phyloP scores from a whole-genome alignment of 257 asterid genomes.

The Thymus mandschuricus region DNA sequence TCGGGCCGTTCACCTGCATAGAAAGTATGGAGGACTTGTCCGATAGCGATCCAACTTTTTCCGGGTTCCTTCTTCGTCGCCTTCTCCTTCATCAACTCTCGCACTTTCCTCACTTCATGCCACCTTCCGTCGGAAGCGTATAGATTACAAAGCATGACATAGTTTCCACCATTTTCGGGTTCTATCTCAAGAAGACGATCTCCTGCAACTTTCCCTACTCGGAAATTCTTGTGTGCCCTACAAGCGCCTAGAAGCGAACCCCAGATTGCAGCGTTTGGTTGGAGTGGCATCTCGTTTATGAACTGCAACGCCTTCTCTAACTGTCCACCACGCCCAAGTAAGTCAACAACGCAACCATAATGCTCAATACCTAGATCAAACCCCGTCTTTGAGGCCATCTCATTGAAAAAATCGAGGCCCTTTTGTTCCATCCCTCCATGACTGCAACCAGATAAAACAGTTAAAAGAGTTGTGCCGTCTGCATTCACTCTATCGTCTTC shows the following conservation, averaged over 20 bases:
- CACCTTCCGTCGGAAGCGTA: constrained; percentile 76
- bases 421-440: constrained; percentile 77
- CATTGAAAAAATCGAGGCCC: constrained; percentile 64
- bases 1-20: constrained; percentile 44
- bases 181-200: constrained; percentile 63
- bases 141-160: constrained; percentile 66
- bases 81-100: constrained; percentile 64
- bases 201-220: constrained; percentile 70
- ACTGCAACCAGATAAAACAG: constrained; percentile 84
- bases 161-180: constrained; percentile 75
- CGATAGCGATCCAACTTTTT: constrained; percentile 74
- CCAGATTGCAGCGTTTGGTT: constrained; percentile 89
- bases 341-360: constrained; percentile 87
- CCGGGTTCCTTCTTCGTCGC: constrained; percentile 70
- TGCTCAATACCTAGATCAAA: constrained; percentile 67
- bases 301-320: constrained; percentile 68
- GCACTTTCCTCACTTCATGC: constrained; percentile 66
- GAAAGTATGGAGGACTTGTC: constrained; percentile 48
- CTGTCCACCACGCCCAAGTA: constrained; percentile 84
- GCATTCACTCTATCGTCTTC: constrained; percentile 50
- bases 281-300: constrained; percentile 67
- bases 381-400: constrained; percentile 40
- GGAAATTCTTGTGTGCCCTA: constrained; percentile 56
- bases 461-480: constrained; percentile 60
- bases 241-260: constrained; percentile 92